These are phyloP conservation scores for Aphanomyces stellatus DNA, from an alignment of 352 stramenopile species.

Conservation along the genomic window DNA sequence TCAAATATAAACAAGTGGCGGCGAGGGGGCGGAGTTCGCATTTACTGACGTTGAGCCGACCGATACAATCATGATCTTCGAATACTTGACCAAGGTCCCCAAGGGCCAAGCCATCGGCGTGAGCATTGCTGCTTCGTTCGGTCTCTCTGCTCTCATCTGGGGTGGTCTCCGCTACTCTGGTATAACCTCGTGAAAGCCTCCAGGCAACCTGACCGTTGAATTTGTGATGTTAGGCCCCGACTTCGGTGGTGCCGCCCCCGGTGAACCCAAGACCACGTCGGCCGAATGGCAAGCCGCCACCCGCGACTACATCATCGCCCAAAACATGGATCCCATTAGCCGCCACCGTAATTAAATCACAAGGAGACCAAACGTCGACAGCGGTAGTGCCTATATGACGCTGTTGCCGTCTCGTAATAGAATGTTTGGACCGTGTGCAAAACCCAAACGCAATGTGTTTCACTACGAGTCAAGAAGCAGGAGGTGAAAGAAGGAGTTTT, in stretches of 20 bases:
- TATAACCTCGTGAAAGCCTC: slow-evolving; percentile 23
- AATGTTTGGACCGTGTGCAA: not conserved
- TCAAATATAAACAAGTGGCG: slow-evolving; percentile 18
- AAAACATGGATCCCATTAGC: slow-evolving; percentile 79
- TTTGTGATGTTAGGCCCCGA: slow-evolving; percentile 38
- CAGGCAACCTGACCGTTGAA: not conserved
- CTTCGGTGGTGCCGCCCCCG: slow-evolving; percentile 39
- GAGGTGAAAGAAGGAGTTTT: not conserved
- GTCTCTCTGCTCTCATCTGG: slow-evolving; percentile 37
- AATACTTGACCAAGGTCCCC: slow-evolving; percentile 54
- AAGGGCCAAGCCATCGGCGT: slow-evolving; percentile 48
- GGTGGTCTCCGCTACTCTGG: slow-evolving; percentile 53
- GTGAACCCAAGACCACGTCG: slow-evolving; percentile 58
- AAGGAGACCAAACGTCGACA: not conserved
- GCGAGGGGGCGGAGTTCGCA: slow-evolving; percentile 9
- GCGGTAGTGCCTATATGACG: no score
- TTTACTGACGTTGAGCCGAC: not conserved
- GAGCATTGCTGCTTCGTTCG: slow-evolving; percentile 32
- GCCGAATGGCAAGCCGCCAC: slow-evolving; percentile 65
- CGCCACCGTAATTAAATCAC: slow-evolving; percentile 71
- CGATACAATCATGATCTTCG: slow-evolving; percentile 44
- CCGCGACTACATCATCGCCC: slow-evolving; percentile 63
- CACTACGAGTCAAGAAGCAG: slow-evolving; percentile 22
- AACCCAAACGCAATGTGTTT: not conserved
- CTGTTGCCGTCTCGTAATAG: slow-evolving; percentile 8